Conservation (phyloP, 345 rosid genomes). For the Rhizophora apiculata region DNA sequence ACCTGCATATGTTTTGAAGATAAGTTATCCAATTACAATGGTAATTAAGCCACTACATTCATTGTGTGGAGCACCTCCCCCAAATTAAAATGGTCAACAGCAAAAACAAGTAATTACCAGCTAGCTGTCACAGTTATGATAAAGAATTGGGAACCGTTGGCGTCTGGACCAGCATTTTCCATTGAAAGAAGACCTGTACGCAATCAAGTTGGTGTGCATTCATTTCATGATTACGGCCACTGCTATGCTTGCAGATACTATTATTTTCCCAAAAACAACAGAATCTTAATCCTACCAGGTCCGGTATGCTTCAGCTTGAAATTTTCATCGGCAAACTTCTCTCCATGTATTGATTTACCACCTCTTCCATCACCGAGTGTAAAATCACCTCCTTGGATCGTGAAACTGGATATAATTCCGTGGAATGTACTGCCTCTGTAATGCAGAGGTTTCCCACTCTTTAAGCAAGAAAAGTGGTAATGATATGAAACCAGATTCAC, state of each 20-base stretch:
- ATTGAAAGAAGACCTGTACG: conserved; percentile 68
- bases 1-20: conserved; percentile 42
- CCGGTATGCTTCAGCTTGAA: conserved; percentile 96
- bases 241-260: not conserved
- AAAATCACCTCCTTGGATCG: conserved; percentile 96
- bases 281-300: conserved; percentile 53
- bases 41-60: no score
- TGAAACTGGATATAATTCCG: conserved; percentile 94
- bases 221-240: not conserved
- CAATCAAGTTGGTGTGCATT: not conserved
- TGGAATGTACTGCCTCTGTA: conserved; percentile 81
- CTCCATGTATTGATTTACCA: conserved; percentile 93
- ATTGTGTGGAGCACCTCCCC: no score
- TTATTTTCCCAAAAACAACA: not conserved
- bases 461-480: conserved; percentile 8
- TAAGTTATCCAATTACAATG: no score
- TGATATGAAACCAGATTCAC: not conserved
- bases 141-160: conserved; percentile 95
- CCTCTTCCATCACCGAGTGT: conserved; percentile 95
- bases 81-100: not conserved
- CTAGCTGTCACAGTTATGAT: conserved; percentile 84
- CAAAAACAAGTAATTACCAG: conserved; percentile 48
- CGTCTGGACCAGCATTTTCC: conserved; percentile 94
- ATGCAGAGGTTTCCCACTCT: conserved; percentile 86
- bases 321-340: conserved; percentile 90